Conservation (phyloP, 2,329 filamentous ascomycete genomes). For the Penicillium verrucosum region DNA sequence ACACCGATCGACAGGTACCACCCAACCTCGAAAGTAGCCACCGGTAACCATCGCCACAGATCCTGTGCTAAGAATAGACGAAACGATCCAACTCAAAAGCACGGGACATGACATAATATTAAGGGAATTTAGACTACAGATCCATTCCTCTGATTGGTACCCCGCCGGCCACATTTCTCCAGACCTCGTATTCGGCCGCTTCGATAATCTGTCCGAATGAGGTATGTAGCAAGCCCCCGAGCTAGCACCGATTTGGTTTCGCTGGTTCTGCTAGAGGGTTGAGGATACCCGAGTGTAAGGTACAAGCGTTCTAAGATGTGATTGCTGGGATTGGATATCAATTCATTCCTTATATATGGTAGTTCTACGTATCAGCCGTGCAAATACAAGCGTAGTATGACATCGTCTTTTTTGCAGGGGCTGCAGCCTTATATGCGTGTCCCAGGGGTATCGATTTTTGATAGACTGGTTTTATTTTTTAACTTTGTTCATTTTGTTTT, state of each 20-base stretch:
- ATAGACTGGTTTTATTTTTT: neutral
- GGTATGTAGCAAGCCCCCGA: neutral
- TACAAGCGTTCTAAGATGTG: neutral
- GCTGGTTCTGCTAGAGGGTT: neutral
- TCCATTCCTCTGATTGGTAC: slow-evolving; percentile 3
- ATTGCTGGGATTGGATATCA: neutral
- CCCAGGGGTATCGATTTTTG: neutral
- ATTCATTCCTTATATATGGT: neutral
- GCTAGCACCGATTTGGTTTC: neutral
- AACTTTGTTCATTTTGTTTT: neutral
- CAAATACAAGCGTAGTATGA: neutral
- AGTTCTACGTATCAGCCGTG: neutral
- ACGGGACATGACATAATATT: neutral
- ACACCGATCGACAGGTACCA: slow-evolving; percentile 10
- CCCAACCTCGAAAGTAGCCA: neutral
- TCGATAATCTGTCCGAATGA: neutral
- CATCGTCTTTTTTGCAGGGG: neutral
- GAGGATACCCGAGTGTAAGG: neutral
- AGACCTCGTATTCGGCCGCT: slow-evolving; percentile 14
- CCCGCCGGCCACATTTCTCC: neutral
- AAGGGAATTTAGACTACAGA: slow-evolving; percentile 4
- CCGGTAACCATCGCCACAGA: no score
- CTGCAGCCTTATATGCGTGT: neutral
- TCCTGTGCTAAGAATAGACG: slow-evolving; percentile 8
- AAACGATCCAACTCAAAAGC: neutral